Conservation (phyloP, 495 filamentous ascomycete genomes). For the Penicillium egyptiacum region DNA sequence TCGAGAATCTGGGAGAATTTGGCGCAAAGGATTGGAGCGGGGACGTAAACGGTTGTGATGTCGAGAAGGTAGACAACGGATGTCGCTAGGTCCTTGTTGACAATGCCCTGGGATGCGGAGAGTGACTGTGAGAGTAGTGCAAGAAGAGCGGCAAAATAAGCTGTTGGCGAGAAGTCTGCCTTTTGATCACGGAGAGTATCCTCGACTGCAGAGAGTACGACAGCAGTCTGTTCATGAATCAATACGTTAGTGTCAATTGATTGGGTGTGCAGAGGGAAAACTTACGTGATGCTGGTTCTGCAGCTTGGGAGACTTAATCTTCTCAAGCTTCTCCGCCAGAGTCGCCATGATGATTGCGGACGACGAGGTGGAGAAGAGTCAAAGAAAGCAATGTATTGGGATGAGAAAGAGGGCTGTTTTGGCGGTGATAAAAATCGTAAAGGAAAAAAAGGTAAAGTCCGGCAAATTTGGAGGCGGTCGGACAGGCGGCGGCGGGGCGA, state of each 20-base stretch:
- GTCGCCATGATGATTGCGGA: slow-evolving; percentile 58
- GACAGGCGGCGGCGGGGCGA: background rate
- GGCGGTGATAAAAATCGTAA: slow-evolving; percentile 15
- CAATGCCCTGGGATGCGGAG: slow-evolving; percentile 56
- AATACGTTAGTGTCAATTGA: slow-evolving; percentile 10
- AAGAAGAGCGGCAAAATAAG: slow-evolving; percentile 94
- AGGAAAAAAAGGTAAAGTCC: slow-evolving; percentile 13
- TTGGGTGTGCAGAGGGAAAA: slow-evolving; percentile 20
- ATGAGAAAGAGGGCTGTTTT: slow-evolving; percentile 11
- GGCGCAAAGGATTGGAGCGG: slow-evolving; percentile 78
- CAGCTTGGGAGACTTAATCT: slow-evolving; percentile 93
- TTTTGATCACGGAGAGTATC: slow-evolving; percentile 86
- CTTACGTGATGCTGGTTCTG: slow-evolving; percentile 90
- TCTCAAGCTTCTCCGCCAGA: slow-evolving; percentile 86
- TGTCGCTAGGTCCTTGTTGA: slow-evolving; percentile 80
- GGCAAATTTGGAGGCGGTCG: slow-evolving; percentile 11
- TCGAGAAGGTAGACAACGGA: slow-evolving; percentile 97
- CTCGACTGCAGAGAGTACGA: slow-evolving; percentile 88
- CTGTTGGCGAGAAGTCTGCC: slow-evolving; percentile 76
- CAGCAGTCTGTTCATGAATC: slow-evolving; percentile 61
- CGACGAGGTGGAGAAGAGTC: slow-evolving; percentile 28
- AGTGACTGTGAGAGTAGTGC: slow-evolving; percentile 79
- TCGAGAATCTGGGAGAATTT: slow-evolving; percentile 93
- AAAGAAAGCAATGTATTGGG: slow-evolving; percentile 9
- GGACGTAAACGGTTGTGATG: slow-evolving; percentile 77